Evolutionary conservation across 108 stramenopile species (phyloP), one percentile per base, ranked within the genome.

Genomic region (Parmales sp.): DNA sequence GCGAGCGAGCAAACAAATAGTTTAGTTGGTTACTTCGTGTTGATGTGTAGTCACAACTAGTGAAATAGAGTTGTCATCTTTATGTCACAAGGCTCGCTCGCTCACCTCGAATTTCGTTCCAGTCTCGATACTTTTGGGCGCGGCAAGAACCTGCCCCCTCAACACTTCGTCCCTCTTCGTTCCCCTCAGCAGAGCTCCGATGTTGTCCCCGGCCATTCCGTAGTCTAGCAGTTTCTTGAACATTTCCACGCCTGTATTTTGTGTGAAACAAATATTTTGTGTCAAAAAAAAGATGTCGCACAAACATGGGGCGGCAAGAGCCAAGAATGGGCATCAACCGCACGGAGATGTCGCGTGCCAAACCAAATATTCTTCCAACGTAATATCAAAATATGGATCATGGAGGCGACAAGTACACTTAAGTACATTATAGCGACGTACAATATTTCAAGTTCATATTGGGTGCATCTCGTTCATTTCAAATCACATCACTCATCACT

Each of bases 151-250:
- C 83, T 99, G 98, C 49, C 98, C 98, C 36, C 98, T 83, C 67
- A 77, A 74, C 1, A 99, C 88, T 51, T 99, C 98, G 69, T 98
- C 96, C 60, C 98, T 78, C 82, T 97, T 97, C 70, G 96, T 69
- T 63, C 95, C 93, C 63, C 98, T 94, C 9, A 98, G 78, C 50
- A 99, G 79, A 11, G 89, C 88, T 20, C 98, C 98, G 70, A 98
- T 87, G 78, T 99, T 99, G 81, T 99, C 98, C 34, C 98, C 98
- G 4, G 98, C 98, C 89, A 87, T 82, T 43, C 96, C 96, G 39
- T 85, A 85, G 67, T 96, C 95, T 63, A 99, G 77, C 45, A 90
- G 46, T 85, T 98, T 98, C 68, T 92, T 91, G 93, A 97, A 97
- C 98, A 99, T 99, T 70, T 99, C 98, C 9, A 99, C 96, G 64